A percentile compares a stretch with the other conserved stretches of the same genome.
Evolutionary conservation across 768 basidiomycete species (phyloP).

Genomic region (Solioccasus polychromus): DNA sequence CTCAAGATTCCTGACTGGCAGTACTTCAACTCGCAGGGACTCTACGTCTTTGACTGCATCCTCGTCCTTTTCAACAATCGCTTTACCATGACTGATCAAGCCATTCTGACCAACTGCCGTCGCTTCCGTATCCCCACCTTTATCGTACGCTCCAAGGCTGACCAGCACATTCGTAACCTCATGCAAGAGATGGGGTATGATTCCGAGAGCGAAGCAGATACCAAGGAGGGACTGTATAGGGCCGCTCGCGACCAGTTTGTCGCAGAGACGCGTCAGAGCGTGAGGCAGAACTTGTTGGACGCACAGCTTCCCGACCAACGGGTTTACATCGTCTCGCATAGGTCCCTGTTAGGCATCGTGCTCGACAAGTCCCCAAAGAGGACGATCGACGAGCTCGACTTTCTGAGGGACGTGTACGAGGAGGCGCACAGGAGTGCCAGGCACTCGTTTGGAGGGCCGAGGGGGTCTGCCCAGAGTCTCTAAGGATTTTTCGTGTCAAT

Average conservation of each 20-base stretch:
- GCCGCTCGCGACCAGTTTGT: slow-evolving; percentile 29
- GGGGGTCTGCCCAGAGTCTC: slow-evolving; percentile 10
- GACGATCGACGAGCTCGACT: slow-evolving; percentile 27
- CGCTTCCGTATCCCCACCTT: too few relatives aligned
- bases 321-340: slow-evolving; percentile 30
- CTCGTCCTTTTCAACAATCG: too few relatives aligned
- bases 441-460: slow-evolving; percentile 7
- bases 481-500: too few relatives aligned
- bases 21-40: too few relatives aligned
- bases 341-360: slow-evolving; percentile 22
- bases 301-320: slow-evolving; percentile 28
- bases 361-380: slow-evolving; percentile 20
- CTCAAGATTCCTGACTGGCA: too few relatives aligned
- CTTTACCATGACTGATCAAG: too few relatives aligned
- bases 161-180: too few relatives aligned
- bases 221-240: slow-evolving; percentile 18
- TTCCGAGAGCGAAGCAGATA: slow-evolving; percentile 2
- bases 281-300: slow-evolving; percentile 22
- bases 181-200: too few relatives aligned
- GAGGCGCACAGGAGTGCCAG: slow-evolving; percentile 13
- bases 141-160: too few relatives aligned
- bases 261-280: slow-evolving; percentile 21
- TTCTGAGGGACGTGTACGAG: slow-evolving; percentile 23
- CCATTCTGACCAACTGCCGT: too few relatives aligned
- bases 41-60: too few relatives aligned